These are phyloP conservation scores for Macrolepiota dolichaula DNA, from an alignment of 768 basidiomycete genomes.

Conservation along the genomic window DNA sequence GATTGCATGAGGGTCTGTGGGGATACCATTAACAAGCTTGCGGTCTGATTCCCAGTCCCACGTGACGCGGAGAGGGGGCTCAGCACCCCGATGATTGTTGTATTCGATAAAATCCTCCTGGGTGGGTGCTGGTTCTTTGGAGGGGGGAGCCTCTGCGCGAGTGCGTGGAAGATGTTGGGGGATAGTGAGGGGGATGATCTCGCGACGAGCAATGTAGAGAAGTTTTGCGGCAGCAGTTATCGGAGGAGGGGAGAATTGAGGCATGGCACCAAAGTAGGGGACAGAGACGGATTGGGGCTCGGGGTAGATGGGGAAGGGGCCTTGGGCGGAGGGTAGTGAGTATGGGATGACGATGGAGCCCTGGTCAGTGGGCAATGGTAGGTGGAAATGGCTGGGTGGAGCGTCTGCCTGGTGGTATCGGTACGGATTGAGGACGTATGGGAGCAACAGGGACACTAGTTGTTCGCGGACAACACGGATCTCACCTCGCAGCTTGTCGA, in stretches of 20 bases:
- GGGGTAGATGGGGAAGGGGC: conserved; percentile 19
- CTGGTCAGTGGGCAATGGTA: conserved; percentile 35
- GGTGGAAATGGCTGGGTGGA: conserved; percentile 55
- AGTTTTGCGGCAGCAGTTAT: conserved; percentile 58
- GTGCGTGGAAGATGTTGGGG: conserved; percentile 34
- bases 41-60: conserved; percentile 17
- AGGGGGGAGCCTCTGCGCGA: conserved; percentile 21
- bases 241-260: conserved; percentile 32
- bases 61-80: conserved; percentile 6
- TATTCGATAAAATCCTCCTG: conserved; percentile 60
- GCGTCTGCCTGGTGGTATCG: conserved; percentile 49
- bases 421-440: conserved; percentile 40
- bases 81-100: conserved; percentile 30
- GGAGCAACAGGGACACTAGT: conserved; percentile 25
- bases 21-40: conserved; percentile 15
- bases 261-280: conserved; percentile 28
- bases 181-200: conserved; percentile 40
- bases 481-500: conserved; percentile 27
- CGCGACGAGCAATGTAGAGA: conserved; percentile 57
- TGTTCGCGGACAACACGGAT: conserved; percentile 20
- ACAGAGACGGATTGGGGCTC: conserved; percentile 38
- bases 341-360: not conserved
- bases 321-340: conserved; percentile 13
- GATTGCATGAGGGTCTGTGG: not conserved
- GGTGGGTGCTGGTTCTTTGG: conserved; percentile 34